A percentile compares a stretch with the other conserved stretches of the same genome.
These are phyloP conservation scores for Gossypium rotundifolium DNA, from an alignment of 345 rosid genomes.

Conservation along the genomic window DNA sequence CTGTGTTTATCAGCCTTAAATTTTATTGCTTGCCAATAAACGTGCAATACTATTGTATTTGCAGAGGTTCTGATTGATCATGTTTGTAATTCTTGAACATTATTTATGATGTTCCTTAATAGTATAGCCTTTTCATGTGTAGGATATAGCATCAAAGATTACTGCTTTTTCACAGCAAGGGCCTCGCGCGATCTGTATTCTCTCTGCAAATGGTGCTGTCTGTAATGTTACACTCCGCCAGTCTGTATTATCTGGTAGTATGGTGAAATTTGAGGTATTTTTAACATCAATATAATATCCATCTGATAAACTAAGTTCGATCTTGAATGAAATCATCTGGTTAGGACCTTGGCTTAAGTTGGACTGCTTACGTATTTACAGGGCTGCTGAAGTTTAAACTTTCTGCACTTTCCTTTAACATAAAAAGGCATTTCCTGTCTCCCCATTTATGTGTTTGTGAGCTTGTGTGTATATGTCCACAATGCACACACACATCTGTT, in stretches of 20 bases:
- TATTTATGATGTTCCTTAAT: not conserved
- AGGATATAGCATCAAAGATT: slow-evolving; percentile 77
- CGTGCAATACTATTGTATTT: not conserved
- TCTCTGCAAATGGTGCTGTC: slow-evolving; percentile 86
- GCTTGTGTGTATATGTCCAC: not conserved
- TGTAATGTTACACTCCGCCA: slow-evolving; percentile 62
- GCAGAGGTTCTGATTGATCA: not conserved
- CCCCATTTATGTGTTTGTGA: not conserved
- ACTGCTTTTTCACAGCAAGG: slow-evolving; percentile 73
- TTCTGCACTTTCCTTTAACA: not conserved
- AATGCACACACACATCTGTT: not conserved
- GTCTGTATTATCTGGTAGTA: slow-evolving; percentile 41
- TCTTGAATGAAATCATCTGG: not conserved
- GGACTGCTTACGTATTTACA: not conserved
- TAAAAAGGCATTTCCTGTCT: not conserved
- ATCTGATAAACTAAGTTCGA: not conserved
- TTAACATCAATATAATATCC: slow-evolving; percentile 5
- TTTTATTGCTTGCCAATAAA: too few relatives aligned
- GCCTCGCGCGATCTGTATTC: slow-evolving; percentile 71
- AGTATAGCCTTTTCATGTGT: slow-evolving; percentile 15
- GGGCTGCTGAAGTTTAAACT: slow-evolving; percentile 6
- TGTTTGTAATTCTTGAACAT: not conserved
- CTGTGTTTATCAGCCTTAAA: not conserved
- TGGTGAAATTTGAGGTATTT: slow-evolving; percentile 68
- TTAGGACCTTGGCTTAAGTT: not conserved